Base-by-base conservation (phyloP, 1,139 yeast species). In the Debaryomyces singareniensis region DNA sequence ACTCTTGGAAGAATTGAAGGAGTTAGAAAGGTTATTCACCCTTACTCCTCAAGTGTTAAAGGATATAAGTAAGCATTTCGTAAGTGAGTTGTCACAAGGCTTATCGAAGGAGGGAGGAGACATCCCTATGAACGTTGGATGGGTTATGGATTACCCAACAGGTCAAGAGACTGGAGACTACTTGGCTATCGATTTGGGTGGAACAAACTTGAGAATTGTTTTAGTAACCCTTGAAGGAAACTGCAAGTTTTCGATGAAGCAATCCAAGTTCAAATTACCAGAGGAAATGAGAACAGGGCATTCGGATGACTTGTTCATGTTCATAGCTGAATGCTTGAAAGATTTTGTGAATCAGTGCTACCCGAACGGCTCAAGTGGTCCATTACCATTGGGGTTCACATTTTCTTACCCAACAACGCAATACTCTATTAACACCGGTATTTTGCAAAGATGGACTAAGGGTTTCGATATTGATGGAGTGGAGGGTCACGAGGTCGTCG, bases 391-490 rank as follows among this genome's bases (percentile, higher is more conserved):
- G 47, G 97, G 98, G 29, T 91, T 91, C 72, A 91, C 98, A 14
- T 91, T 91, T 67, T 82, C 95, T 15, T 91, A 80, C 64, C 97
- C 98, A 34, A 86, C 91, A 38, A 68, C 87, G 27, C 98, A 91
- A 63, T 57, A 66, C 42, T 82, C 80, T 36, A 86, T 91, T 51
- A 81, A 85, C 62, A 70, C 75, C 45, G 98, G 97, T 53, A 58
- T 84, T 35, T 72, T 91, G 54, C 95, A 86, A 68, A 75, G 93
- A 59, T 91, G 98, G 98, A 91, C 98, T 38, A 91, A 91, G 68
- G 98, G 98, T 42, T 91, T 85, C 60, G 96, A 91, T 56, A 86
- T 91, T 47, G 82, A 75, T 34, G 87, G 82, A 38, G 96, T 91
- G 32, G 98, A 91, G 66, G 96, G 96, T 38, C 71, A 83, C 34